phyloP scores from a whole-genome alignment of 805 yeast genomes.

The Wickerhamiella occidentalis region DNA sequence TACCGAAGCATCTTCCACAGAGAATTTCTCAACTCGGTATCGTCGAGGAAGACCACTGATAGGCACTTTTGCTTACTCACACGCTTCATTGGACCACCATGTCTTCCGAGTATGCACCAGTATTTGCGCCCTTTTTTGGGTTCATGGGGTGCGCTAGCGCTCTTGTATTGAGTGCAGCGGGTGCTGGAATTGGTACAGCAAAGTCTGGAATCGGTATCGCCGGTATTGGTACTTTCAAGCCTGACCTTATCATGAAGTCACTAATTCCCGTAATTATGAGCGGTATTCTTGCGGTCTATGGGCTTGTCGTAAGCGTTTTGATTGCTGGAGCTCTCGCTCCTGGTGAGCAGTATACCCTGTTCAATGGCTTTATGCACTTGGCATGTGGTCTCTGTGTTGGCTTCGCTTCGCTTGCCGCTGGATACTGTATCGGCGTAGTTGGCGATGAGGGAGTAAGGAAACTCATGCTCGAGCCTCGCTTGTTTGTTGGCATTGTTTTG shows the following conservation, averaged over 20 bases:
- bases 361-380: slow-evolving; percentile 95
- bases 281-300: slow-evolving; percentile 94
- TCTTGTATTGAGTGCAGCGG: slow-evolving; percentile 83
- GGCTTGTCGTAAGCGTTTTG: slow-evolving; percentile 88
- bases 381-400: slow-evolving; percentile 96
- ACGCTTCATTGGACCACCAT: slow-evolving; percentile 3
- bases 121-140: slow-evolving; percentile 93
- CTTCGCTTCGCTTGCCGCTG: slow-evolving; percentile 89
- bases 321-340: slow-evolving; percentile 80
- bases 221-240: slow-evolving; percentile 95
- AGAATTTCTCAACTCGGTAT: too few relatives aligned
- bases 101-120: slow-evolving; percentile 58
- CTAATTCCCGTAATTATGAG: slow-evolving; percentile 96
- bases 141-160: slow-evolving; percentile 93
- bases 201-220: slow-evolving; percentile 96
- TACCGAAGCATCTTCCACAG: too few relatives aligned
- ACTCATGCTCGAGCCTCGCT: slow-evolving; percentile 74
- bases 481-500: slow-evolving; percentile 81
- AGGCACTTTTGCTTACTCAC: neutral
- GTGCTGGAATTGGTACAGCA: slow-evolving; percentile 98
- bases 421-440: slow-evolving; percentile 90
- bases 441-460: slow-evolving; percentile 90
- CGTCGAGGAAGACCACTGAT: too few relatives aligned
- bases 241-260: slow-evolving; percentile 84
- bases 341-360: slow-evolving; percentile 63